Evolutionary conservation across 176 grass and related monocot genomes (phyloP), one percentile per base, ranked within the genome.

Genomic region (Rhipidocladum racemiflorum): DNA sequence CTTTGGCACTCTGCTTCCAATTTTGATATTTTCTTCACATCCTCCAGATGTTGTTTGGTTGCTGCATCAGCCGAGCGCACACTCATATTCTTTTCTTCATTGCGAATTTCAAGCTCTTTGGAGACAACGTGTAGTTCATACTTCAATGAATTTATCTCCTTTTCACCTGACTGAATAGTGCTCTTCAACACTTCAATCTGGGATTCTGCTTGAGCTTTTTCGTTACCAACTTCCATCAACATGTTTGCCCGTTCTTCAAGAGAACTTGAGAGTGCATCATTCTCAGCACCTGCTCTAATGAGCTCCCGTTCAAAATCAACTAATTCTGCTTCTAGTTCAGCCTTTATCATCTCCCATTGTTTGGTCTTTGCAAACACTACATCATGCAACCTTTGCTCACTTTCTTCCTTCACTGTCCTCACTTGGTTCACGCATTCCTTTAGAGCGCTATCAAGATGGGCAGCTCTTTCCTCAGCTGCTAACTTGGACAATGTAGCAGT

Each of bases 341-440:
- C 64, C 75, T 96, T 95, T 48, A 96, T 84, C 39, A 92, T 92
- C 76, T 99, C 97, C 92, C 92, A 96, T 71, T 94, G 91, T 87
- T 94, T 99, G 61, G 97, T 96, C 83, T 96, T 99, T 35, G 91
- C 76, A 75, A 99, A 96, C 3, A 99, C 91, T 65, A 95, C 89
- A 88, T 99, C 93, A 80, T 99, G 97, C 65, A 99, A 88, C 75
- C 94, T 96, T 62, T 96, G 97, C 79, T 99, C 97, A 61, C 92
- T 90, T 90, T 99, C 93, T 96, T 99, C 97, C 75, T 99, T 99
- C 46, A 96, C 91, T 66, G 86, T 85, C 78, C 93, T 87, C 85
- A 96, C 83, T 90, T 99, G 97, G 59, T 99, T 99, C 91, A 96
- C 93, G 87, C 97, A 99, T 78, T 99, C 97, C 75, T 99, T 99